Evolutionary conservation across 345 rosid genomes (phyloP).

Genomic region (Aurinia saxatilis): DNA sequence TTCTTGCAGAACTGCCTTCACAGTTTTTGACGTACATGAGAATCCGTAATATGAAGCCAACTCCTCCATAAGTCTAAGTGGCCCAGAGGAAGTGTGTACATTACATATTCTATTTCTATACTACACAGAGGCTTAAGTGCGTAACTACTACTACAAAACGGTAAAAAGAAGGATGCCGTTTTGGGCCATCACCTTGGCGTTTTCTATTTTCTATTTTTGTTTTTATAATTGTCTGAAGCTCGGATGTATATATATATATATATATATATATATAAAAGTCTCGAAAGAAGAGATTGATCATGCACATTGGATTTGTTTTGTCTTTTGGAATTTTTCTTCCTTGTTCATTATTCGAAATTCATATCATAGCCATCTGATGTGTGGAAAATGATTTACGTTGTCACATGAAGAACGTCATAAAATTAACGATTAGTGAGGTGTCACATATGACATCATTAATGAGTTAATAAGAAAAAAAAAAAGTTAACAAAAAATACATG

Average conservation of each 20-base stretch:
- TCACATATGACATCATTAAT: too few species aligned
- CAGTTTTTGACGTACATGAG: constrained; percentile 84
- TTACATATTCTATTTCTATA: constrained; percentile 2
- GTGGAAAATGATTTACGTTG: too few species aligned
- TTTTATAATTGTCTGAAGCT: not conserved
- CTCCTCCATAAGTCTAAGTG: not conserved
- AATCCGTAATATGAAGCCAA: constrained; percentile 55
- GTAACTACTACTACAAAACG: not conserved
- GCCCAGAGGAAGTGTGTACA: constrained; percentile 2
- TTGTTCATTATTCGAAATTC: not conserved
- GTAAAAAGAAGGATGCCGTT: not conserved
- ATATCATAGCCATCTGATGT: too few species aligned
- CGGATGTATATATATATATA: not conserved
- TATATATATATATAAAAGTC: not conserved
- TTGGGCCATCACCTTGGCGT: not conserved
- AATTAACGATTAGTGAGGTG: too few species aligned
- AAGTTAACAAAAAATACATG: too few species aligned
- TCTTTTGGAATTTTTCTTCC: not conserved
- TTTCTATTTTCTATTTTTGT: not conserved
- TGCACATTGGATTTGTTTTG: not conserved
- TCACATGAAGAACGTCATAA: too few species aligned
- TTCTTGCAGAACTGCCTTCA: constrained; percentile 75
- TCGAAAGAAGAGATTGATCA: not conserved
- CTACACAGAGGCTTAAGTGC: not conserved
- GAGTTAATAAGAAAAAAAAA: too few species aligned